phyloP scores from a whole-genome alignment of 192 early-diverging fungal species.

The Nowakowskiella sp. region DNA sequence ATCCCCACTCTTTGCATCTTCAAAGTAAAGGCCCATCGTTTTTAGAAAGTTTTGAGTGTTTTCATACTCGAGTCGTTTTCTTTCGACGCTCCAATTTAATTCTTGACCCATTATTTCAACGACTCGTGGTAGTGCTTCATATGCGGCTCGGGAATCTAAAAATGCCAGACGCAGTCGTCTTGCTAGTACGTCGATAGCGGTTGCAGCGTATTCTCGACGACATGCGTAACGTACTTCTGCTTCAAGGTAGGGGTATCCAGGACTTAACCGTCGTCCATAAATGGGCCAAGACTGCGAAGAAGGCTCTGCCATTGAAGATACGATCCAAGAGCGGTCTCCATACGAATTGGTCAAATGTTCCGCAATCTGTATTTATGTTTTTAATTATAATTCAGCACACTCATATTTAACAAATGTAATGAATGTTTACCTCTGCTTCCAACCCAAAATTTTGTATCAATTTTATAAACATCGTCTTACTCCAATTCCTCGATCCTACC shows the following conservation, averaged over 20 bases:
- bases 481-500: conserved; percentile 82
- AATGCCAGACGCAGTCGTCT: conserved; percentile 87
- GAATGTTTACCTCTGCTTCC: conserved; percentile 71
- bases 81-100: conserved; percentile 64
- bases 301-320: conserved; percentile 71
- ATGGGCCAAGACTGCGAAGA: conserved; percentile 69
- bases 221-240: conserved; percentile 90
- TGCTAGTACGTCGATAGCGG: conserved; percentile 87
- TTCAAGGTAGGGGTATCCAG: conserved; percentile 86
- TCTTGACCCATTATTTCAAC: conserved; percentile 89
- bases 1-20: background rate
- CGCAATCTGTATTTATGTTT: conserved; percentile 46
- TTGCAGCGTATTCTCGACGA: conserved; percentile 85
- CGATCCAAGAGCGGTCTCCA: conserved; percentile 91
- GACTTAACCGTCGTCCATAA: conserved; percentile 63
- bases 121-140: conserved; percentile 75
- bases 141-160: conserved; percentile 85
- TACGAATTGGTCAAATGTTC: conserved; percentile 85
- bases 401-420: too few relatives aligned
- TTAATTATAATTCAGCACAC: too few relatives aligned
- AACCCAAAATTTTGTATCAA: conserved; percentile 93
- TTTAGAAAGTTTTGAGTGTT: conserved; percentile 68
- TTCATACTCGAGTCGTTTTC: conserved; percentile 60
- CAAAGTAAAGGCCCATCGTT: conserved; percentile 80
- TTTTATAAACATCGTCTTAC: conserved; percentile 89